A percentile compares a stretch with the other conserved stretches of the same genome.
Evolutionary conservation across 352 stramenopile species (phyloP).

Genomic region (Phytophthora litchii): DNA sequence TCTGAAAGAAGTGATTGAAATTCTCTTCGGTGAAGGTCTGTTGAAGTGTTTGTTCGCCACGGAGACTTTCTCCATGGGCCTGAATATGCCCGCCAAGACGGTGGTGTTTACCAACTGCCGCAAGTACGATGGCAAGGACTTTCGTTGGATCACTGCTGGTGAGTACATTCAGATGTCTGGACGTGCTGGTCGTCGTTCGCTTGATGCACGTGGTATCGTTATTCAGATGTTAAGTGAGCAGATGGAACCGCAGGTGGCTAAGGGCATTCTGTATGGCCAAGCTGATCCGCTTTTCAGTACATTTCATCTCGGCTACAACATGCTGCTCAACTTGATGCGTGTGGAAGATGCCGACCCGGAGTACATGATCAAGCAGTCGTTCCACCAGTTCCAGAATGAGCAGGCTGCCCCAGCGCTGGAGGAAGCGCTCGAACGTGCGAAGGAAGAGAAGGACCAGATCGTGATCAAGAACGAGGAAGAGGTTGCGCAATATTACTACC

Average conservation of each 20-base stretch:
- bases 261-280: conserved; percentile 92
- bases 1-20: conserved; percentile 98
- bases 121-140: conserved; percentile 97
- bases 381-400: conserved; percentile 95
- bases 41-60: conserved; percentile 99
- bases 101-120: conserved; percentile 98
- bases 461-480: conserved; percentile 90
- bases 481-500: conserved; percentile 89
- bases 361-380: conserved; percentile 98
- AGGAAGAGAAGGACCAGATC: conserved; percentile 89
- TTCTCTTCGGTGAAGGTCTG: conserved; percentile 94
- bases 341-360: conserved; percentile 97
- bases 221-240: conserved; percentile 99
- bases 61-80: conserved; percentile 97
- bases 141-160: conserved; percentile 95
- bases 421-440: conserved; percentile 77
- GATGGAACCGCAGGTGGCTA: conserved; percentile 97
- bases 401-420: conserved; percentile 78
- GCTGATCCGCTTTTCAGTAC: conserved; percentile 72
- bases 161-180: conserved; percentile 97
- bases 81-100: conserved; percentile 99
- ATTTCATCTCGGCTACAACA: conserved; percentile 99
- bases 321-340: conserved; percentile 99
- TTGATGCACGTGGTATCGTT: conserved; percentile 97
- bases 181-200: conserved; percentile 96